A percentile compares a stretch with the other conserved stretches of the same genome.
Evolutionary conservation across 2,329 filamentous ascomycete genomes (phyloP).

Genomic region (Tolypocladium ophioglossoides): DNA sequence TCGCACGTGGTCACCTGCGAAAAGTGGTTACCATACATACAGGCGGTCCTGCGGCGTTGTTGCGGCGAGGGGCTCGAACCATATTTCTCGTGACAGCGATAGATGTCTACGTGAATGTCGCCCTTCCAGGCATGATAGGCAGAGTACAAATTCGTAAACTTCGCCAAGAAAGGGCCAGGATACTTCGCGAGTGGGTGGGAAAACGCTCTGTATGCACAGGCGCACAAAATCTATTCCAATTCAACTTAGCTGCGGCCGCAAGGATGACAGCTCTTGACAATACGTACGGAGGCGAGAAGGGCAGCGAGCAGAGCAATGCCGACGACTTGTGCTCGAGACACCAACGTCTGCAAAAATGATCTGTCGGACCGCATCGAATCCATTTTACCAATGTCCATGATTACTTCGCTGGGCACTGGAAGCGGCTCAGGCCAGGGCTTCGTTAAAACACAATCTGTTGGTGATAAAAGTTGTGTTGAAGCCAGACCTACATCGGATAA

Average conservation of each 20-base stretch:
- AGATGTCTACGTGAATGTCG: conserved; percentile 23
- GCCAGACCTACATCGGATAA: too few relatives aligned
- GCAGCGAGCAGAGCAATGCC: not conserved
- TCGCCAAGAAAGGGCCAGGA: conserved; percentile 22
- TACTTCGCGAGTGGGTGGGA: conserved; percentile 23
- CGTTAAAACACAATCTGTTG: too few relatives aligned
- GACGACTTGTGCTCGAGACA: not conserved
- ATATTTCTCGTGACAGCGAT: conserved; percentile 20
- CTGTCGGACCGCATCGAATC: not conserved
- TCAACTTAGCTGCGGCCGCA: not conserved
- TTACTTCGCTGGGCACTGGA: not conserved
- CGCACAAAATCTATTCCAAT: not conserved
- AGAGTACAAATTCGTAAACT: conserved; percentile 18
- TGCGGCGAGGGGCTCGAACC: conserved; percentile 9
- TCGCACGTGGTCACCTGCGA: conserved; percentile 11
- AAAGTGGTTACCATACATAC: not conserved
- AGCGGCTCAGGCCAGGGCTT: not conserved
- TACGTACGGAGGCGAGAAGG: not conserved
- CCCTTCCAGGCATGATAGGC: conserved; percentile 24
- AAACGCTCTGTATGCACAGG: conserved; percentile 2
- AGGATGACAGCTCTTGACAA: not conserved
- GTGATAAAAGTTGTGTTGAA: too few relatives aligned
- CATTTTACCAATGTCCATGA: not conserved
- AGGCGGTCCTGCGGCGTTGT: not conserved
- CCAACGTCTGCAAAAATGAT: not conserved